Percentiles rank a stretch among this genome's conserved stretches.
phyloP scores from a whole-genome alignment of 441 rosid species.

The Isatis lusitanica region DNA sequence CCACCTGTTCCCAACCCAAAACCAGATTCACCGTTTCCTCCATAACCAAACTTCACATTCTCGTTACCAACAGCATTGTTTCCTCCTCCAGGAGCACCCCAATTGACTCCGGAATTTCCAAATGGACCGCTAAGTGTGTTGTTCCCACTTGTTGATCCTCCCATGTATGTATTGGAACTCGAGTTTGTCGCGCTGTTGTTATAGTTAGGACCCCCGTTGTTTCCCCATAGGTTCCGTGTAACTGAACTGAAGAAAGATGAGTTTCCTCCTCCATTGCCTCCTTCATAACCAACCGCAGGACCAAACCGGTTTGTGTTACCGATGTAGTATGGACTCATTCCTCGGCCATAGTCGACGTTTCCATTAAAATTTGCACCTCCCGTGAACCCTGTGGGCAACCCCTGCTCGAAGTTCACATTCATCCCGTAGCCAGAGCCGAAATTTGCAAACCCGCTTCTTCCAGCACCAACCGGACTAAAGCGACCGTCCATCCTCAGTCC shows the following conservation, averaged over 20 bases:
- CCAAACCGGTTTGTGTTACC: conserved; percentile 71
- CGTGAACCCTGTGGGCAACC: conserved; percentile 63
- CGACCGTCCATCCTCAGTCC: conserved; percentile 90
- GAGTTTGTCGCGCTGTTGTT: conserved; percentile 57
- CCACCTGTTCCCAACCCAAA: conserved; percentile 64
- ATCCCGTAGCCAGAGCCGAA: conserved; percentile 69
- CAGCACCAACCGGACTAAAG: conserved; percentile 71
- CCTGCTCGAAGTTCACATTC: conserved; percentile 83
- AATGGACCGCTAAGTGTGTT: conserved; percentile 56
- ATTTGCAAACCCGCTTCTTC: conserved; percentile 74
- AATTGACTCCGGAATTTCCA: conserved; percentile 53
- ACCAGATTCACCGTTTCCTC: conserved; percentile 61
- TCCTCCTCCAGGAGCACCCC: conserved; percentile 78
- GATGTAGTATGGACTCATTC: conserved; percentile 76
- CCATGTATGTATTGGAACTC: conserved; percentile 55
- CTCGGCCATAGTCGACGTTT: conserved; percentile 74
- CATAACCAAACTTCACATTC: conserved; percentile 60
- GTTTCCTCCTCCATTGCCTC: conserved; percentile 74
- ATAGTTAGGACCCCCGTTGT: conserved; percentile 61
- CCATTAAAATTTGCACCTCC: conserved; percentile 61
- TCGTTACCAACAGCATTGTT: conserved; percentile 50
- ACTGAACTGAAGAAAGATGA: conserved; percentile 84
- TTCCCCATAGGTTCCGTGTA: conserved; percentile 85
- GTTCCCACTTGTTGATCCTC: conserved; percentile 60
- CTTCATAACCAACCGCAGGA: conserved; percentile 66